These are phyloP conservation scores for Tulasnella sp. DNA, from an alignment of 768 basidiomycete genomes.

Conservation along the genomic window DNA sequence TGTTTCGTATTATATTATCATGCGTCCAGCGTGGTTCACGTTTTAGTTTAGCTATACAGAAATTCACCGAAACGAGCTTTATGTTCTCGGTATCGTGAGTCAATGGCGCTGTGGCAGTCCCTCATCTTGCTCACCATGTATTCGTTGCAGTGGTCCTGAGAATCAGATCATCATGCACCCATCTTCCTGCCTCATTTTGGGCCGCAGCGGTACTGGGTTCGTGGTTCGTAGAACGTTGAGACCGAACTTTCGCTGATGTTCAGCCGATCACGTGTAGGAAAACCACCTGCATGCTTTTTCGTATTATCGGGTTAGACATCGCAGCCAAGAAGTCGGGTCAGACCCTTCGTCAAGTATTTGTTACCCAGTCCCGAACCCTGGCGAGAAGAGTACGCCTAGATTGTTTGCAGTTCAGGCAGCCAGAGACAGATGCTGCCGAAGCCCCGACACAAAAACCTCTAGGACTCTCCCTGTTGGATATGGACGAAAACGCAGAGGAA, in stretches of 20 bases:
- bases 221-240: background rate
- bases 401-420: background rate
- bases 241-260: background rate
- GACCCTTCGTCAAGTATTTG: constrained; percentile 21
- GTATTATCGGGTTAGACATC: constrained; percentile 13
- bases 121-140: background rate
- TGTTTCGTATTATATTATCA: too few relatives aligned
- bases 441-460: background rate
- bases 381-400: constrained; percentile 20
- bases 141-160: background rate
- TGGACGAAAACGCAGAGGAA: constrained; percentile 26
- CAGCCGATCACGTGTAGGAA: background rate
- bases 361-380: constrained; percentile 27
- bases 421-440: background rate
- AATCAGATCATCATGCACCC: constrained; percentile 20
- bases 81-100: constrained; percentile 23
- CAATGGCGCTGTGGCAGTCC: too few relatives aligned
- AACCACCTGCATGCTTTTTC: constrained; percentile 29
- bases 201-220: constrained; percentile 27
- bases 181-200: constrained; percentile 28
- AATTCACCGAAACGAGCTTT: background rate
- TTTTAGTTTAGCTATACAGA: constrained; percentile 10
- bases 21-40: too few relatives aligned
- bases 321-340: background rate
- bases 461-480: background rate